Conservation (phyloP, 2,329 filamentous ascomycete species). For the Arthrobotrys musiformis region DNA sequence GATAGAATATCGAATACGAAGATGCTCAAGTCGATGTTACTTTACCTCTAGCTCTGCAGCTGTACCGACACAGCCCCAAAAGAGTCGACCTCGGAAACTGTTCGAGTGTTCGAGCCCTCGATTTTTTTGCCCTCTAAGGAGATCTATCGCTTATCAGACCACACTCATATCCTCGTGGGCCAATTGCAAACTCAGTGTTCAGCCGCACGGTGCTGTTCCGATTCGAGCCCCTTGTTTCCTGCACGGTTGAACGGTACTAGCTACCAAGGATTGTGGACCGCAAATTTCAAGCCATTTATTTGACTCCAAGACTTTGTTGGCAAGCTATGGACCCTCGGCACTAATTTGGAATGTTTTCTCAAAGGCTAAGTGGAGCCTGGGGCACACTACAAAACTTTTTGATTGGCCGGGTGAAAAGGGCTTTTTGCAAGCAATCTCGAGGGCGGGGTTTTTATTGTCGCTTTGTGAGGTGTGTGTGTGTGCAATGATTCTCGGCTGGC, state of each 20-base stretch:
- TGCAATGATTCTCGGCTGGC: background rate
- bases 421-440: background rate
- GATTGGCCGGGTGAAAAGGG: conserved; percentile 26
- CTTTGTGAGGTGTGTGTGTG: background rate
- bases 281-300: conserved; percentile 8
- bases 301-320: background rate
- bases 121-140: background rate
- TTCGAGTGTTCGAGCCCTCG: background rate
- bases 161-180: conserved; percentile 1
- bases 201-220: conserved; percentile 26
- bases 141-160: conserved; percentile 27
- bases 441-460: background rate
- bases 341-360: conserved; percentile 26
- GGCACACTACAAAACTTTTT: background rate
- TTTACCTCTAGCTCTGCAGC: no score
- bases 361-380: background rate
- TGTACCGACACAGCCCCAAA: background rate
- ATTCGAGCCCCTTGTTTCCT: conserved; percentile 4
- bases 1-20: background rate
- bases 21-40: background rate
- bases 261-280: background rate
- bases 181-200: conserved; percentile 19
- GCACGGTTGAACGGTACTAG: no score
- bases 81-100: background rate
- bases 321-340: background rate